These are phyloP conservation scores for Lophium mytilinum DNA, from an alignment of 495 filamentous ascomycete genomes.

Conservation along the genomic window DNA sequence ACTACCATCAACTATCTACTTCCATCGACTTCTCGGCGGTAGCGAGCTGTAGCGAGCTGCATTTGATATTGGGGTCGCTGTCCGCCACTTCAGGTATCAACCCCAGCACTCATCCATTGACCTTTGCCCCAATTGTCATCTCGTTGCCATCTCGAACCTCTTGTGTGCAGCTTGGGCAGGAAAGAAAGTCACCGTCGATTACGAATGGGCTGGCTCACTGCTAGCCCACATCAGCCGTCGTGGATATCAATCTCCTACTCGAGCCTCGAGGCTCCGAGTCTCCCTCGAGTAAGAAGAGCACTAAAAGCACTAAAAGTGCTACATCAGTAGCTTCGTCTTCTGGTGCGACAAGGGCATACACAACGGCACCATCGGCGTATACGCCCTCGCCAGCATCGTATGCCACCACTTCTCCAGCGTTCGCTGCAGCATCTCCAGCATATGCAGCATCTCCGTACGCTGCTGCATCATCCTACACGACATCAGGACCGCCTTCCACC, in stretches of 20 bases:
- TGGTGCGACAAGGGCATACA: slow-evolving; percentile 20
- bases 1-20: not conserved
- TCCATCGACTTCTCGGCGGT: not conserved
- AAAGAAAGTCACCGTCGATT: not conserved
- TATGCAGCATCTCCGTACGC: slow-evolving; percentile 5
- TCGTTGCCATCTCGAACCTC: not conserved
- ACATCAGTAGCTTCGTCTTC: slow-evolving; percentile 24
- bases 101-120: slow-evolving; percentile 7
- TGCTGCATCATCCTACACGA: slow-evolving; percentile 8
- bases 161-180: not conserved
- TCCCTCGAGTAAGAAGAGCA: slow-evolving; percentile 38
- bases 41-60: too few relatives aligned
- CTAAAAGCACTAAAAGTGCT: slow-evolving; percentile 22
- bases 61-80: not conserved
- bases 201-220: slow-evolving; percentile 25
- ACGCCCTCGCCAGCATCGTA: slow-evolving; percentile 19
- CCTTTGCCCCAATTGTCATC: not conserved
- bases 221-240: slow-evolving; percentile 50
- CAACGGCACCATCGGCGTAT: slow-evolving; percentile 21
- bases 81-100: not conserved
- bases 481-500: slow-evolving; percentile 3
- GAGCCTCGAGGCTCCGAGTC: slow-evolving; percentile 74
- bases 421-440: slow-evolving; percentile 12
- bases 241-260: slow-evolving; percentile 83
- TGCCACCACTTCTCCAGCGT: slow-evolving; percentile 13